phyloP scores from a whole-genome alignment of 768 basidiomycete genomes.

The Lactarius deliciosus region DNA sequence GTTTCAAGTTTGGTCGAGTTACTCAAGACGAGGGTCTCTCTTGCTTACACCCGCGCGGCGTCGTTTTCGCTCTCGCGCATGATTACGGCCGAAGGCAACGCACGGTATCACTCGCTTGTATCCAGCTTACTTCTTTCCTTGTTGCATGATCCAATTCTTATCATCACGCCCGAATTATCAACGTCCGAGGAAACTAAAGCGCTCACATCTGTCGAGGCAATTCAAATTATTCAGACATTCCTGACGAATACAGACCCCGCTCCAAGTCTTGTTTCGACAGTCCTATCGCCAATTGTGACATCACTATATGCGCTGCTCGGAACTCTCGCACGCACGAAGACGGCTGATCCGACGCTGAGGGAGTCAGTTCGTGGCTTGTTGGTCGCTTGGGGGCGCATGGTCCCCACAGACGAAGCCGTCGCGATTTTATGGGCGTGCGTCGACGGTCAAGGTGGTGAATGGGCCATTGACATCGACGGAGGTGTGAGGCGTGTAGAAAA shows the following conservation, averaged over 20 bases:
- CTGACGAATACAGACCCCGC: constrained; percentile 79
- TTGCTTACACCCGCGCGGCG: constrained; percentile 56
- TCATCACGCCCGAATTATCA: constrained; percentile 14
- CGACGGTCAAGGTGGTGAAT: constrained; percentile 47
- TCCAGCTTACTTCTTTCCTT: constrained; percentile 44
- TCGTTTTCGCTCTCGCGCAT: constrained; percentile 71
- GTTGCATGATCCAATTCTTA: constrained; percentile 55
- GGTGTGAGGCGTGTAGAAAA: constrained; percentile 43
- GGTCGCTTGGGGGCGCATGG: constrained; percentile 73
- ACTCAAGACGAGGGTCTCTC: constrained; percentile 41
- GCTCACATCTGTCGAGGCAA: constrained; percentile 39
- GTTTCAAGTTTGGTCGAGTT: constrained; percentile 56
- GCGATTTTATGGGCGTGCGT: constrained; percentile 61
- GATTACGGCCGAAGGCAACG: constrained; percentile 43
- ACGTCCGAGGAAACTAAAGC: constrained; percentile 10
- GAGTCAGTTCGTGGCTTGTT: constrained; percentile 61
- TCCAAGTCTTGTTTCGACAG: constrained; percentile 56
- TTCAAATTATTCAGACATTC: constrained; percentile 55
- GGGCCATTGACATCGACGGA: constrained; percentile 59
- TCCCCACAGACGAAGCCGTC: constrained; percentile 51
- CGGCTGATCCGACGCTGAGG: constrained; percentile 63
- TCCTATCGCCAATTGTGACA: constrained; percentile 69
- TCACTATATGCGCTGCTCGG: constrained; percentile 63
- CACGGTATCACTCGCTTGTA: constrained; percentile 35
- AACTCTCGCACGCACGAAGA: constrained; percentile 52